phyloP scores from a whole-genome alignment of 2,329 filamentous ascomycete genomes.

The Dothideomycetidae sp. region DNA sequence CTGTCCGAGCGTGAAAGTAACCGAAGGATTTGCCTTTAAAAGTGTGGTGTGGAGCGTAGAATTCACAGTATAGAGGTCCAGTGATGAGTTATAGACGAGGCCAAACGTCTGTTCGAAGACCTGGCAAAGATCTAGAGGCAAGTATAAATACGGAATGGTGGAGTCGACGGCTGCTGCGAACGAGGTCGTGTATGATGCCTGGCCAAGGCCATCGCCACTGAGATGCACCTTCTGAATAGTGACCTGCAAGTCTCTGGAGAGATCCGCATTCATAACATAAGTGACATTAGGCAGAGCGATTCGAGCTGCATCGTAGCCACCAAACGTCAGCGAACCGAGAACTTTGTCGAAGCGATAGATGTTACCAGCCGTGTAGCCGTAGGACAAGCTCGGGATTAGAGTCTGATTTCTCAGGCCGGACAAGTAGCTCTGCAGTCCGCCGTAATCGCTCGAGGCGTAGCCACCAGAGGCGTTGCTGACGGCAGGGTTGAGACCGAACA shows the following conservation, averaged over 20 bases:
- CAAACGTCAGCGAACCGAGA: conserved; percentile 25
- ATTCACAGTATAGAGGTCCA: conserved; percentile 23
- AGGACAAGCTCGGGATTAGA: conserved; percentile 23
- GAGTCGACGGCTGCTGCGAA: conserved; percentile 44
- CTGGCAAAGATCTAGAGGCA: conserved; percentile 34
- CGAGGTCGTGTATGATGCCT: conserved; percentile 3
- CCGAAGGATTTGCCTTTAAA: conserved; percentile 16
- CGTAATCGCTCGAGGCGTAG: conserved; percentile 19
- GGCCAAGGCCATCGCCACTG: conserved; percentile 14
- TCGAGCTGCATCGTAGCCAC: conserved; percentile 26
- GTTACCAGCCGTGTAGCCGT: conserved; percentile 26
- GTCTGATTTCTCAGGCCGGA: conserved; percentile 19
- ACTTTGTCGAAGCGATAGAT: conserved; percentile 23
- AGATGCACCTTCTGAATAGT: conserved; percentile 20
- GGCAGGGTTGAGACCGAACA: conserved; percentile 22
- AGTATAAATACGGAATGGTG: conserved; percentile 49
- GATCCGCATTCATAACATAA: conserved; percentile 20
- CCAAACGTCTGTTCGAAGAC: conserved; percentile 25
- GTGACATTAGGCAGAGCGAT: conserved; percentile 22
- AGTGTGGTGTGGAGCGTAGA: conserved; percentile 19
- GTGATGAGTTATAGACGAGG: conserved; percentile 20
- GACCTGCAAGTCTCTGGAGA: conserved; percentile 22
- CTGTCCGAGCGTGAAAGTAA: conserved; percentile 22
- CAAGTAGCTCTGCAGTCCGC: conserved; percentile 24
- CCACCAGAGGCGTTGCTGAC: conserved; percentile 23